phyloP scores from a whole-genome alignment of 2,329 filamentous ascomycete genomes.

The Exserohilum rostratum region DNA sequence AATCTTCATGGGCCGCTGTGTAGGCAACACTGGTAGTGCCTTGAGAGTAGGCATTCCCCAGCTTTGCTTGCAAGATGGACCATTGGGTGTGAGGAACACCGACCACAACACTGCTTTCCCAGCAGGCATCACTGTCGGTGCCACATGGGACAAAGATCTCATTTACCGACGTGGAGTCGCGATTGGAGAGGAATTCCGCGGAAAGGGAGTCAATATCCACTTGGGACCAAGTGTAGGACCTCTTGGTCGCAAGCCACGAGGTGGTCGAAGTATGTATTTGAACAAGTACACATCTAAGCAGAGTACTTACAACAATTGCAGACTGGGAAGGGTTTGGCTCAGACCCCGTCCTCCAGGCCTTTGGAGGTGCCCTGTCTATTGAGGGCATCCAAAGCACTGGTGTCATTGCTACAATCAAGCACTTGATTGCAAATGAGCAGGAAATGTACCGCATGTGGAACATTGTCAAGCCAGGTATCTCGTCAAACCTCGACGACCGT shows the following conservation, averaged over 20 bases:
- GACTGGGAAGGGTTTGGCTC: slow-evolving; percentile 75
- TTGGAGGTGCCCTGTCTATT: slow-evolving; percentile 79
- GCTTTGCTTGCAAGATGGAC: slow-evolving; percentile 68
- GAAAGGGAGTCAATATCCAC: slow-evolving; percentile 74
- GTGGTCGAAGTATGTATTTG: slow-evolving; percentile 61
- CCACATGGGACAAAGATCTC: slow-evolving; percentile 75
- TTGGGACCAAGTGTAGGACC: slow-evolving; percentile 75
- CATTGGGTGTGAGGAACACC: slow-evolving; percentile 72
- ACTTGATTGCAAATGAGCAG: slow-evolving; percentile 78
- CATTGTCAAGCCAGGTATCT: slow-evolving; percentile 43
- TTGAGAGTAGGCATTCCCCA: slow-evolving; percentile 72
- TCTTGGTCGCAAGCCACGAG: slow-evolving; percentile 65
- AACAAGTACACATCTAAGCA: neutral
- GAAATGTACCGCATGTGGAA: slow-evolving; percentile 56
- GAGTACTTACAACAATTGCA: slow-evolving; percentile 11
- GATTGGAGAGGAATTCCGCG: slow-evolving; percentile 72
- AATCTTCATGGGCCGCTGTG: slow-evolving; percentile 72
- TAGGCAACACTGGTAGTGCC: slow-evolving; percentile 77
- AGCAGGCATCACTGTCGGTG: slow-evolving; percentile 76
- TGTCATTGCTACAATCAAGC: slow-evolving; percentile 74
- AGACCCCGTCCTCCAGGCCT: slow-evolving; percentile 73
- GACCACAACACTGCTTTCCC: slow-evolving; percentile 80
- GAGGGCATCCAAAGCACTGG: slow-evolving; percentile 74
- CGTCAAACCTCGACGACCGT: slow-evolving; percentile 74
- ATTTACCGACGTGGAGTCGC: slow-evolving; percentile 72